Evolutionary conservation across 371 early-diverging fungal species (phyloP), one percentile per base, ranked within the genome.

Genomic region (Rhizopus sp.): DNA sequence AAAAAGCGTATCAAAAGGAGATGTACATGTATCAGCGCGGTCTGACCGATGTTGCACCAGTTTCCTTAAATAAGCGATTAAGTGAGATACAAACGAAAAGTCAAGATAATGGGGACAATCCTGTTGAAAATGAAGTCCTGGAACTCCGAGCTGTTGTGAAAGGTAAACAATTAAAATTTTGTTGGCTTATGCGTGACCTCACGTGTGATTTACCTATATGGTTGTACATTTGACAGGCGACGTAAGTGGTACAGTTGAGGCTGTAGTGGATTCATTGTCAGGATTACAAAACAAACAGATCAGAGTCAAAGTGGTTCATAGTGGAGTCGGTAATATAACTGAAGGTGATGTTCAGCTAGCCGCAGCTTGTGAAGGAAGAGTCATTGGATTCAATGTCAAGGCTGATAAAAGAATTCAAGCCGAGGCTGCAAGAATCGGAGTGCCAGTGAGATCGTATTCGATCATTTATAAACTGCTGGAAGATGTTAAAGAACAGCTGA

Each of bases 181-280:
- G 50, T 12, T 15, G 13, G 13, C 15, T 6, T 48, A 31, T 44
- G n/a, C 41, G 32, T 52, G 35, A 47, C 48, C 40, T 52, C 53
- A 61, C 50, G 49, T 61, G 35, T 37, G 15, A 10, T 13, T 34
- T 1, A 30, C 3, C 31, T 7, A 45, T 7, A 16, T 50, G 41
- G 46, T 31, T 33, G 47, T 38, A 29, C 59, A 68, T 47, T 62
- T 67, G 48, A 73, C 81, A 85, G 93, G 90, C 51, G 98, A 98
- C 70, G 98, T 98, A 4, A 90, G 91, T 50, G 98, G 98, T 23
- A 93, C 97, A 3, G 83, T 93, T 7, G 98, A 97, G 68, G 97
- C 98, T 0, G 82, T 98, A 5, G 79, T 83, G 1, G 88, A 88
- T 50, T 85, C 89, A n/a, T 69, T 98, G 12, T 61, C 77, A 44